Evolutionary conservation across 2,329 filamentous ascomycete species (phyloP).

Genomic region (Biscogniauxia mediterranea): DNA sequence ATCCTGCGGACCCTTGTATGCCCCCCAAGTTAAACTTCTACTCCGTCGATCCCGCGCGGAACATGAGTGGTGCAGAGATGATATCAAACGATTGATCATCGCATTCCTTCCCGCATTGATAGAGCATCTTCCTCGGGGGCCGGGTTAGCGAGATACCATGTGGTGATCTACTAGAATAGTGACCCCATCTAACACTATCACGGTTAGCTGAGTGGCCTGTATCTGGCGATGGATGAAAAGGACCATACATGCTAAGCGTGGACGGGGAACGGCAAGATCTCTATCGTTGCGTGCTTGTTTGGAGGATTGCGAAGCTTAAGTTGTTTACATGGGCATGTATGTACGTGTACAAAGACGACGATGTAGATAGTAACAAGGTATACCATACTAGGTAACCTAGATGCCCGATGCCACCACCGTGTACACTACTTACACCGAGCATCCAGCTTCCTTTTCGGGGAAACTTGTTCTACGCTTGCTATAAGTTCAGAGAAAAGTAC

Average conservation of each 20-base stretch:
- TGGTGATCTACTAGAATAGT: background rate
- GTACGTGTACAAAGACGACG: too few species aligned
- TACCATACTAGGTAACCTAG: too few species aligned
- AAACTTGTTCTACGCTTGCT: too few species aligned
- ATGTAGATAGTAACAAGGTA: too few species aligned
- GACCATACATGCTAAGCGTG: background rate
- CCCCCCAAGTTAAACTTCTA: background rate
- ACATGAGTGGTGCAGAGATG: background rate
- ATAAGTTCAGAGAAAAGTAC: too few species aligned
- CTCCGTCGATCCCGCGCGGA: too few species aligned
- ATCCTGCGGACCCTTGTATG: background rate
- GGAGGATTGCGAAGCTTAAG: background rate
- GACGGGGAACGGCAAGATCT: background rate
- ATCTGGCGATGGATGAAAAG: background rate
- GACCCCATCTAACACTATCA: background rate
- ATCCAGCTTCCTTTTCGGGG: too few species aligned
- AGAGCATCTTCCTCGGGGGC: background rate
- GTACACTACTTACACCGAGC: too few species aligned
- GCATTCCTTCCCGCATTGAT: background rate
- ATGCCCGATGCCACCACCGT: too few species aligned
- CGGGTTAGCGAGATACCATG: background rate
- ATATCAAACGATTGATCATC: background rate
- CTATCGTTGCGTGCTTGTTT: background rate
- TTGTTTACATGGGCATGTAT: too few species aligned
- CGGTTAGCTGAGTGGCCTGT: background rate